Evolutionary conservation across 179 eudicot species (phyloP).

Genomic region (Beta lomatogona): DNA sequence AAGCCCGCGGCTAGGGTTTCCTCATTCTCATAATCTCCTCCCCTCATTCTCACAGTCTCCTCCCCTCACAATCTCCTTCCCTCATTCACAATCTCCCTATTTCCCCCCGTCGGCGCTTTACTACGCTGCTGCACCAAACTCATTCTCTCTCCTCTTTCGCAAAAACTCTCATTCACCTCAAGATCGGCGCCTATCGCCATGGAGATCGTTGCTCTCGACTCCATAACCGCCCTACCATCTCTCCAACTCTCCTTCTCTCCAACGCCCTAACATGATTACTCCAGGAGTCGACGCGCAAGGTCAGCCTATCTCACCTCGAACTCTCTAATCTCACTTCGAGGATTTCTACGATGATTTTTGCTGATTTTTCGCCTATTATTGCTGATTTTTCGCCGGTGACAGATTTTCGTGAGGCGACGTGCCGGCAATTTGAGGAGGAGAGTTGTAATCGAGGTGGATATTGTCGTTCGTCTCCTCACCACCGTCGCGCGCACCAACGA

Average conservation of each 20-base stretch:
- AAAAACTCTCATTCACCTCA: conserved; percentile 34
- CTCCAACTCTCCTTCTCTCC: conserved; percentile 58
- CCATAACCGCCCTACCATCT: conserved; percentile 42
- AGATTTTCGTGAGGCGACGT: conserved; percentile 64
- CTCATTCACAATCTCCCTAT: no score
- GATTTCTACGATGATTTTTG: conserved; percentile 61
- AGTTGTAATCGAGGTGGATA: conserved; percentile 40
- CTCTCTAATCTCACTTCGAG: conserved; percentile 22
- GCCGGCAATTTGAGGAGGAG: conserved; percentile 61
- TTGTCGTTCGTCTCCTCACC: no score
- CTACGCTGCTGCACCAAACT: no score
- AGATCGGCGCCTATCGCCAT: conserved; percentile 67
- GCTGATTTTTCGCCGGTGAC: conserved; percentile 70
- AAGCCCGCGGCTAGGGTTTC: no score
- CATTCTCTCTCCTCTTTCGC: no score
- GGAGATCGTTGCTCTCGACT: conserved; percentile 49
- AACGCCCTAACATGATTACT: conserved; percentile 71
- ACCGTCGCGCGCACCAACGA: no score
- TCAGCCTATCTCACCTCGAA: conserved; percentile 53
- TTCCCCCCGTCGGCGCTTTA: no score
- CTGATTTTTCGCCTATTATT: conserved; percentile 63
- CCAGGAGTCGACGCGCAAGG: conserved; percentile 77
- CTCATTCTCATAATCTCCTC: no score
- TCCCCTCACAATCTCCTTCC: no score
- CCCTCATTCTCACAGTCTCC: no score